Percentiles rank a stretch among this genome's conserved stretches.
These are phyloP conservation scores for Suillus weaverae DNA, from an alignment of 768 basidiomycete species.

Conservation along the genomic window DNA sequence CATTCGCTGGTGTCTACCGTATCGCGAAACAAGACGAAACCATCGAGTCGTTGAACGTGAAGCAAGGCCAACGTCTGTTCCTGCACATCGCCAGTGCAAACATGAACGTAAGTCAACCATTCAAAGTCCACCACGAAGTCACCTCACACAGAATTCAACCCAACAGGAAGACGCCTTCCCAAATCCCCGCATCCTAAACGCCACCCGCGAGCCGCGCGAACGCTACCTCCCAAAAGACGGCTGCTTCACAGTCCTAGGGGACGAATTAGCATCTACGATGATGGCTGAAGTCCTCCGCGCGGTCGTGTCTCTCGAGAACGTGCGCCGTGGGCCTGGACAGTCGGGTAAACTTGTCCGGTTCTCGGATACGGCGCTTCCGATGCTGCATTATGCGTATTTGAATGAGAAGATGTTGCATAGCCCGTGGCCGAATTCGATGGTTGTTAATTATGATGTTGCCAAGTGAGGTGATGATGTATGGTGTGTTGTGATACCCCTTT, in stretches of 20 bases:
- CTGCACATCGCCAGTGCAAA: slow-evolving; percentile 60
- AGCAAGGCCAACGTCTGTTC: slow-evolving; percentile 57
- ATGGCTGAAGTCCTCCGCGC: slow-evolving; percentile 63
- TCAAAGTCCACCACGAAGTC: too few species aligned
- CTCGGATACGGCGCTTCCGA: slow-evolving; percentile 45
- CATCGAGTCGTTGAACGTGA: slow-evolving; percentile 43
- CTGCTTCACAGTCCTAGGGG: slow-evolving; percentile 48
- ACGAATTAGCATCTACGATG: slow-evolving; percentile 57
- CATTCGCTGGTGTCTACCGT: slow-evolving; percentile 69
- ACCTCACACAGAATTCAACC: slow-evolving; percentile 5
- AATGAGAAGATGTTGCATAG: slow-evolving; percentile 46
- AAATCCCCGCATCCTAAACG: slow-evolving; percentile 45
- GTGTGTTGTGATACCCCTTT: background rate
- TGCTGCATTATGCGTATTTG: slow-evolving; percentile 57
- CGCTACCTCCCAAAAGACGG: slow-evolving; percentile 52
- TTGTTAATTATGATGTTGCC: slow-evolving; percentile 43
- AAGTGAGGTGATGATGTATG: slow-evolving; percentile 14
- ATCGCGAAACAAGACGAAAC: slow-evolving; percentile 46
- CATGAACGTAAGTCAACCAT: slow-evolving; percentile 47
- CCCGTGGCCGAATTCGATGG: slow-evolving; percentile 71
- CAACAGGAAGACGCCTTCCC: slow-evolving; percentile 52
- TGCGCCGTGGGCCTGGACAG: slow-evolving; percentile 66
- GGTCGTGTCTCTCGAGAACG: slow-evolving; percentile 55
- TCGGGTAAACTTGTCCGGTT: slow-evolving; percentile 67
- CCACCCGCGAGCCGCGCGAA: slow-evolving; percentile 42